Evolutionary conservation across 179 eudicot species (phyloP).

Genomic region (Drosera spatulata): DNA sequence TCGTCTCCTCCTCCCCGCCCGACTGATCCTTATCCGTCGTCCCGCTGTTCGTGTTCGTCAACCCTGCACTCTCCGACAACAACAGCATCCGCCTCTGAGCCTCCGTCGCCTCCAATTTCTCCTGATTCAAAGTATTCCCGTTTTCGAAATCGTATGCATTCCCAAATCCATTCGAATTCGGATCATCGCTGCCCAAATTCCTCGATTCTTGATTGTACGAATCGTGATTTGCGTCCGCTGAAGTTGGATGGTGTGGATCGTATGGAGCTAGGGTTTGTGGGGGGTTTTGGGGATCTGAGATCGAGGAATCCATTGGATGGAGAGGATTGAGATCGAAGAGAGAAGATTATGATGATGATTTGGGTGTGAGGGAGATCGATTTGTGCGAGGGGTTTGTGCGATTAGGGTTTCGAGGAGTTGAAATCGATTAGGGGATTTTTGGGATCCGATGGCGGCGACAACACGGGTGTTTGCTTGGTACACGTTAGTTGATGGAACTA

Average conservation of each 20-base stretch:
- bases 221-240: background rate
- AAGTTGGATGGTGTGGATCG: constrained; percentile 14
- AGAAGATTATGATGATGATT: too few species aligned
- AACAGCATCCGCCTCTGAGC: constrained; percentile 18
- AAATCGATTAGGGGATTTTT: too few species aligned
- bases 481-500: too few species aligned
- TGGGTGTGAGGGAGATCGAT: too few species aligned
- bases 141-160: background rate
- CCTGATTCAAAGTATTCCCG: constrained; percentile 2
- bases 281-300: constrained; percentile 11
- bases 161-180: background rate
- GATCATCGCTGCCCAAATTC: constrained; percentile 1
- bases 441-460: too few species aligned
- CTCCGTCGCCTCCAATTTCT: background rate
- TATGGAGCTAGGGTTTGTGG: constrained; percentile 17
- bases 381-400: too few species aligned
- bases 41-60: constrained; percentile 37
- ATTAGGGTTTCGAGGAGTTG: too few species aligned
- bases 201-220: background rate
- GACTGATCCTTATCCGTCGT: constrained; percentile 35
- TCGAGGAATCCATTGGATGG: too few species aligned
- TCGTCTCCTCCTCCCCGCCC: constrained; percentile 75
- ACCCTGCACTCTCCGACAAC: constrained; percentile 25
- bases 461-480: too few species aligned
- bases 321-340: too few species aligned